Conservation (phyloP, 108 stramenopile genomes). For the Nitzschia sp. region DNA sequence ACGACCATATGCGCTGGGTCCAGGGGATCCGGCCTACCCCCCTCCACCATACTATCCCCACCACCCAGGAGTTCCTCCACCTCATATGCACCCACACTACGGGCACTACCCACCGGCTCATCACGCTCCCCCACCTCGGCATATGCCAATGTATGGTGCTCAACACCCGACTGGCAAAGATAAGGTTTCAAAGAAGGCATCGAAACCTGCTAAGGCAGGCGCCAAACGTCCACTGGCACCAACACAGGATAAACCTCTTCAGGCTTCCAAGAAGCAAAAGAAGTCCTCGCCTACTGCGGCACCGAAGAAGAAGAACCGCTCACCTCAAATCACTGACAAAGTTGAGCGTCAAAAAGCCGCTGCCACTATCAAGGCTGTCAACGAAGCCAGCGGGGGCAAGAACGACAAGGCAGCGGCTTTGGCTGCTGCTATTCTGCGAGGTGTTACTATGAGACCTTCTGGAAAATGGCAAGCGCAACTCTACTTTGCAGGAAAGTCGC, state of each 20-base stretch:
- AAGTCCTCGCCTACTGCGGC: slow-evolving; percentile 38
- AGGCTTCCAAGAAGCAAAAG: slow-evolving; percentile 32
- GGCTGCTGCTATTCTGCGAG: slow-evolving; percentile 70
- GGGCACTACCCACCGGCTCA: slow-evolving; percentile 38
- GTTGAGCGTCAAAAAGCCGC: slow-evolving; percentile 57
- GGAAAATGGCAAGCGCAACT: slow-evolving; percentile 90
- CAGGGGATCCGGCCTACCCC: slow-evolving; percentile 31
- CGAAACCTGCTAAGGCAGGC: slow-evolving; percentile 6
- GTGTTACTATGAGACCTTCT: slow-evolving; percentile 82
- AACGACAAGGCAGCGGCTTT: slow-evolving; percentile 72
- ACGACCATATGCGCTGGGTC: slow-evolving; percentile 30
- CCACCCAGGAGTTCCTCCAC: slow-evolving; percentile 35
- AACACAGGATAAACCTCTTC: slow-evolving; percentile 5
- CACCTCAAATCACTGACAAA: slow-evolving; percentile 38
- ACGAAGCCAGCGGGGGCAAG: slow-evolving; percentile 58
- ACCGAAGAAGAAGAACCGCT: slow-evolving; percentile 48
- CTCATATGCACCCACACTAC: slow-evolving; percentile 45
- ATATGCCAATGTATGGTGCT: slow-evolving; percentile 47
- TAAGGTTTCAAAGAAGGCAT: slow-evolving; percentile 18
- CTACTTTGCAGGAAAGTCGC: slow-evolving; percentile 79
- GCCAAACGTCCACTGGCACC: slow-evolving; percentile 20
- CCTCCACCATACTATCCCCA: slow-evolving; percentile 25
- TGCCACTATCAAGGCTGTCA: slow-evolving; percentile 53
- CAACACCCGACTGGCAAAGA: slow-evolving; percentile 36
- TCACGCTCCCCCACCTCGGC: slow-evolving; percentile 33